phyloP scores from a whole-genome alignment of 192 early-diverging fungal genomes.

The Backusella luteola region DNA sequence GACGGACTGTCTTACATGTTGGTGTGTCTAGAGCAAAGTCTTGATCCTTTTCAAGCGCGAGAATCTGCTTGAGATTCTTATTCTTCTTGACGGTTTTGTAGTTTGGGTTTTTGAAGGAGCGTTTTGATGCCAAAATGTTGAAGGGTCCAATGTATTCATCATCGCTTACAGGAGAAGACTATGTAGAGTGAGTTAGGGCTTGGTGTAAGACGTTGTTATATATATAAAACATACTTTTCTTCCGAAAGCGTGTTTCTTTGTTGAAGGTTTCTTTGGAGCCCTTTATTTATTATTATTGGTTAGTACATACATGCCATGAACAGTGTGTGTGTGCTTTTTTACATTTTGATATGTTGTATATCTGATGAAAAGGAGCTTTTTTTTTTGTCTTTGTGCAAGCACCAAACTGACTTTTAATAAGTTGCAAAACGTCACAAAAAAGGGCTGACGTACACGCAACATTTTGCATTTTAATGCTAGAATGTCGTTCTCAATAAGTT shows the following conservation, averaged over 20 bases:
- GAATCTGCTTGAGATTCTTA: constrained; percentile 82
- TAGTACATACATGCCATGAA: not conserved
- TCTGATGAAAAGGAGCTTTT: not conserved
- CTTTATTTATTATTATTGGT: not conserved
- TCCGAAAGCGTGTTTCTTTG: constrained; percentile 1
- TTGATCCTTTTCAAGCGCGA: constrained; percentile 64
- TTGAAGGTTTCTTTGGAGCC: not conserved
- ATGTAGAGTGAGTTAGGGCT: not conserved
- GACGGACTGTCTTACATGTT: constrained; percentile 54
- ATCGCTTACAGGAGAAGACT: not conserved
- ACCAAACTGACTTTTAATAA: not conserved
- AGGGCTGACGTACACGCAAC: constrained; percentile 2
- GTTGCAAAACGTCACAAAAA: not conserved
- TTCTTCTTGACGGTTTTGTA: constrained; percentile 67
- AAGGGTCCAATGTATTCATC: constrained; percentile 13
- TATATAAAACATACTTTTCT: not conserved
- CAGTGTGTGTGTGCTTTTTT: not conserved
- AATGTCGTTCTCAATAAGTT: not conserved
- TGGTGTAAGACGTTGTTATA: too few relatives aligned
- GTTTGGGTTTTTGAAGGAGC: constrained; percentile 71
- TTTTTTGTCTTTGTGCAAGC: not conserved
- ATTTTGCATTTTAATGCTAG: not conserved
- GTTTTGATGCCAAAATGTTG: constrained; percentile 5
- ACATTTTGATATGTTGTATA: not conserved
- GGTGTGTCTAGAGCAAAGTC: constrained; percentile 61